Evolutionary conservation across 2,329 filamentous ascomycete species (phyloP), one percentile per base, ranked within the genome.

Genomic region (Ophiostoma sp.): DNA sequence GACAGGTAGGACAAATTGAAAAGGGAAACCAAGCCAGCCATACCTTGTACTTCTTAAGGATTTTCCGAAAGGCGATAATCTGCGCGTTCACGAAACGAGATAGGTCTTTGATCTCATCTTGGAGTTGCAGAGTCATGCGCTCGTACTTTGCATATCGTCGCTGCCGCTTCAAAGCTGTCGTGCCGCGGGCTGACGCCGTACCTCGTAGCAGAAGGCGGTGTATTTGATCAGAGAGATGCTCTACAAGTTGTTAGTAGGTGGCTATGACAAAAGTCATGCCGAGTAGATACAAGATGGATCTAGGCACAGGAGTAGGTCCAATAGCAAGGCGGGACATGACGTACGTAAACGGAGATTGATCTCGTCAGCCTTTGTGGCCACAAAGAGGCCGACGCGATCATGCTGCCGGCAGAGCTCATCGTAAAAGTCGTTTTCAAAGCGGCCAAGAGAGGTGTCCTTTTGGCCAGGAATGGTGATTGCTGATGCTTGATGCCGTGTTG

Each of bases 291-390:
- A 27, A 27, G 27, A 27, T 27, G 27, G 27, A 27, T 18, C 18
- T 9, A 5, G 18, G 7, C 18, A 55, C 27, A 9, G 9, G 27
- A 38, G 14, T 3, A 58, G 12, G n/a, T 49, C 12, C 42, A 38
- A 62, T 3, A 36, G 27, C 5, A 5, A 44, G n/a, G 38, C 8
- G 18, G 40, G 16, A 12, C 18, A 14, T 7, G 40, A 76, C 85
- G 69, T 82, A 90, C 88, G 82, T 66, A 94, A 77, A 62, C 91
- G 84, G 16, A 90, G 82, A 45, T 85, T 82, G 68, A 95, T 89
- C 78, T 95, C 92, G 69, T 91, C 89, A 68, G 88, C 85, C 78
- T 95, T 96, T 80, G 89, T 93, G 71, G 82, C 83, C 41, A 94
- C 87, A 76, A 96, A 95, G 41, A 94, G 83, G 71, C 88, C 86